Base-by-base conservation (phyloP, 176 grass and related monocot species). In the Echinochloa phyllopogon region DNA sequence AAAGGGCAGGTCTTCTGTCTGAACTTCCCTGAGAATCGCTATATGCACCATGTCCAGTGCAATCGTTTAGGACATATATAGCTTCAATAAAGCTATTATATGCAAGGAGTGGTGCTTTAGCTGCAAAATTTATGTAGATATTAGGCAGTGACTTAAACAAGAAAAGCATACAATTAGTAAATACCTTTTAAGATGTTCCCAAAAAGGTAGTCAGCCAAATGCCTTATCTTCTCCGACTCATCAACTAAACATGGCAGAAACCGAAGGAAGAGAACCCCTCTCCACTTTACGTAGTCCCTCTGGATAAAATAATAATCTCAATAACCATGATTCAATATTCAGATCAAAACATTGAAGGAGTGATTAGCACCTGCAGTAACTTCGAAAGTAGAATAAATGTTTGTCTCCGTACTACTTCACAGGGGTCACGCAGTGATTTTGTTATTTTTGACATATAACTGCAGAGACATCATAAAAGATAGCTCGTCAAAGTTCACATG, bases 41-140 rank as follows among this genome's bases (percentile, higher is more conserved):
- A 79, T 95, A 79, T 41, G 63, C 87, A 69, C 89, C 62, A 43
- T 92, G 87, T 40, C 73, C 87, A 36, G 70, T 84, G 69, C 87
- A 92, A 69, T 80, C 72, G n/a, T 98, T 98, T 88, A 98, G 90
- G 52, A 93, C 87, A 60, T 88, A 93, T 56, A 98, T 95, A 66
- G 96, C 96, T 90, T 95, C 96, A 88, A 98, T 95, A 74, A 98
- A 98, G 82, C 96, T 98, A 86, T 98, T 98, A 77, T 98, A 98
- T 76, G 96, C 96, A 90, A 98, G 96, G 63, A 98, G 93, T 83
- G 96, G 96, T 3, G 96, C 91, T 83, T 98, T 98, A 77, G 89
- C 96, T 98, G 91, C 64, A 84, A 85, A 84, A 86, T 88, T 53
- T 87, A 69, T 38, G 20, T 63, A 50, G 41, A 73, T 29, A 69